Base-by-base conservation (phyloP, 75 land plant species). In the Cryptomeria japonica region DNA sequence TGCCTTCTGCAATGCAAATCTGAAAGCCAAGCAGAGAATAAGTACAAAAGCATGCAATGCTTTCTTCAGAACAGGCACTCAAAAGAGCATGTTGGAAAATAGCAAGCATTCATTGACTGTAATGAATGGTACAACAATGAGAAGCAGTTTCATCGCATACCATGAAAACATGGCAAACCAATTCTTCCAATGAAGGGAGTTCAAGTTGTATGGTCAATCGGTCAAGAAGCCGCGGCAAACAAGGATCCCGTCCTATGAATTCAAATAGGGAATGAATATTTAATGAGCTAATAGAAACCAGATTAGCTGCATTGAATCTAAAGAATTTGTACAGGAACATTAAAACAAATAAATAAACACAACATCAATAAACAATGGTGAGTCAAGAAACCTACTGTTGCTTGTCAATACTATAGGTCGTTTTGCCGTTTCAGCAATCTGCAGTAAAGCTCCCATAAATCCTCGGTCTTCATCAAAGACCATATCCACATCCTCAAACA, bases 401-500 rank as follows among this genome's bases (percentile, higher is more conserved):
- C 96, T 93, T 76, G 99, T 98, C 84, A 98, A 88, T 76, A 98
- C 93, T 37, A 98, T 96, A 8, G 99, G 99, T 12, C 96, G 88
- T 87, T 98, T 97, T 87, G 95, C 87, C 39, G 95, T 96, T 87
- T 91, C 90, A 80, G 99, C 95, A 87, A 98, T 89, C 83, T 93
- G 95, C 25, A 92, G 89, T 47, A 98, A 90, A 41, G 97, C 94
- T 87, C 90, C 87, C 87, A 96, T 90, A 89, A 98, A 95, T 70
- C 99, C 99, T 56, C 93, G 92, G 88, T 98, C 99, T 90, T 98
- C 99, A 87, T 90, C 92, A 91, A 96, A 94, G n/a, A 91, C 90
- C 49, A 85, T 94, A 91, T 98, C 99, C 84, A 97, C 96, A 88
- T 98, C 99, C 88, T 98, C 99, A 93, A 98, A 97, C 39, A 98